phyloP scores from a whole-genome alignment of 2,329 filamentous ascomycete species.

The Colletotrichum scovillei region DNA sequence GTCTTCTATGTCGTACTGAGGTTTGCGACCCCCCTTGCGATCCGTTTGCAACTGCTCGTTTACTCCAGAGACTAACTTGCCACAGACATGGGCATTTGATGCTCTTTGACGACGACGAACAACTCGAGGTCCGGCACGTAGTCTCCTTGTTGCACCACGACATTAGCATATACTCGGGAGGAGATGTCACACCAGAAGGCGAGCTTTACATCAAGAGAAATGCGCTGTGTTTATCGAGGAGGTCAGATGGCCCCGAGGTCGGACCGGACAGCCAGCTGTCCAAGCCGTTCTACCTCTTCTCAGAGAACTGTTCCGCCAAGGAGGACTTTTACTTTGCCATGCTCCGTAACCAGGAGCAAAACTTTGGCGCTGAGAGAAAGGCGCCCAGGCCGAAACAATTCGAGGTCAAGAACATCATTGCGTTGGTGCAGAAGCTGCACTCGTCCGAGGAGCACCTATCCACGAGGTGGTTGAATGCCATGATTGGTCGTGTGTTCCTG shows the following conservation, averaged over 20 bases:
- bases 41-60: background rate
- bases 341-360: slow-evolving; percentile 83
- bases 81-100: slow-evolving; percentile 91
- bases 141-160: slow-evolving; percentile 91
- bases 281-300: slow-evolving; percentile 93
- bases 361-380: slow-evolving; percentile 63
- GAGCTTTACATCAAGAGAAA: slow-evolving; percentile 97
- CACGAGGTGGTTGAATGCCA: slow-evolving; percentile 92
- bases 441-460: slow-evolving; percentile 92
- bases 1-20: slow-evolving; percentile 93
- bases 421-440: slow-evolving; percentile 89
- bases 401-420: slow-evolving; percentile 87
- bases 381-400: slow-evolving; percentile 80
- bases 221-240: slow-evolving; percentile 83
- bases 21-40: slow-evolving; percentile 56
- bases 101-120: slow-evolving; percentile 96
- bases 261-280: slow-evolving; percentile 68
- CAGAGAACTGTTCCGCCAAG: slow-evolving; percentile 94
- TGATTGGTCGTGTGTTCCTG: slow-evolving; percentile 89
- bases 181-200: slow-evolving; percentile 82
- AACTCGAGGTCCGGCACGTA: slow-evolving; percentile 95
- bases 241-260: slow-evolving; percentile 63
- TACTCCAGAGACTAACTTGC: slow-evolving; percentile 22
- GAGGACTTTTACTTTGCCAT: slow-evolving; percentile 98
- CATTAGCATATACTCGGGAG: slow-evolving; percentile 86